Conservation (phyloP, 2,329 filamentous ascomycete genomes). For the Aureobasidium sp. region DNA sequence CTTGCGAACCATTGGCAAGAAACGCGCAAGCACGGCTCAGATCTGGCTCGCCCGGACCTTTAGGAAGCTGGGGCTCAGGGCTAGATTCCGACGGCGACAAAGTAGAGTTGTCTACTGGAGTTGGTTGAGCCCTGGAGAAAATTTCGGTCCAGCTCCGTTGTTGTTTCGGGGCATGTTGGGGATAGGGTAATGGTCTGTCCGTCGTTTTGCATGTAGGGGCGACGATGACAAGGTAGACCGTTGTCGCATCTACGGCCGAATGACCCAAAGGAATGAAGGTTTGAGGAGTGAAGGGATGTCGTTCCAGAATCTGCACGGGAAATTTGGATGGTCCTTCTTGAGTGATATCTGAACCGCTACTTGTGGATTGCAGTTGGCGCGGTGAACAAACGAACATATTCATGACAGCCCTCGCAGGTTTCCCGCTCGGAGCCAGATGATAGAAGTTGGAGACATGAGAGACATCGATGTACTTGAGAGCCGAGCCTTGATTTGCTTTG, state of each 20-base stretch:
- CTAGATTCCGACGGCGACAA: constrained; percentile 12
- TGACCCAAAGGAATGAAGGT: constrained; percentile 75
- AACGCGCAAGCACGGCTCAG: constrained; percentile 64
- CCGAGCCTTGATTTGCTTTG: constrained; percentile 76
- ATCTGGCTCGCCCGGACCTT: constrained; percentile 59
- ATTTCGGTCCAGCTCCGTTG: constrained; percentile 28
- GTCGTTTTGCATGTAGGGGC: constrained; percentile 53
- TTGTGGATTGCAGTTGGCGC: constrained; percentile 39
- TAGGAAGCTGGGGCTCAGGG: constrained; percentile 22
- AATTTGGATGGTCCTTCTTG: constrained; percentile 38
- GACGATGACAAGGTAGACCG: constrained; percentile 75
- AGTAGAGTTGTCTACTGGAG: constrained; percentile 43
- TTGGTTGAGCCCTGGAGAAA: constrained; percentile 33
- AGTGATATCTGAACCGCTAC: constrained; percentile 14
- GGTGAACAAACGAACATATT: constrained; percentile 86
- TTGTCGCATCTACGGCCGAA: constrained; percentile 34
- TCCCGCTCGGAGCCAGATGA: constrained; percentile 51
- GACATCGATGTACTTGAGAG: constrained; percentile 77
- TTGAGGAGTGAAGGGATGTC: constrained; percentile 90
- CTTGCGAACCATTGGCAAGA: constrained; percentile 66
- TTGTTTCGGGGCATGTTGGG: constrained; percentile 22
- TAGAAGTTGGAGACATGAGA: constrained; percentile 68
- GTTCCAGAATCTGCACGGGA: constrained; percentile 66
- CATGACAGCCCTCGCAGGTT: constrained; percentile 54
- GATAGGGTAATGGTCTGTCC: constrained; percentile 34